These are phyloP conservation scores for Cronartium ribicola DNA, from an alignment of 1,284 basidiomycete genomes.

Conservation along the genomic window DNA sequence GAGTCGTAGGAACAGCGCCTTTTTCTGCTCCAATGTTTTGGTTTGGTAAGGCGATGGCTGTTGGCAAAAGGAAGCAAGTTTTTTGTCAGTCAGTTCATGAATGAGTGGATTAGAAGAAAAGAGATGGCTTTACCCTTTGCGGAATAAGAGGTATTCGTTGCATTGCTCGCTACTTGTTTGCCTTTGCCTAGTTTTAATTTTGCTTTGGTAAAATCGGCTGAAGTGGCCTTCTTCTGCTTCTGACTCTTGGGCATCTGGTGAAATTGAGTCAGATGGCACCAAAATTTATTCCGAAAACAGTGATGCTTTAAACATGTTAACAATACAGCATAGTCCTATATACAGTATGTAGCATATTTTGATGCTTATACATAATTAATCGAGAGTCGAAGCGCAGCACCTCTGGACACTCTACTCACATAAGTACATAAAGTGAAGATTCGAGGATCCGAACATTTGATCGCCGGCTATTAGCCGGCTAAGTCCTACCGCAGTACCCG, in stretches of 20 bases:
- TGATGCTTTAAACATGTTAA: no score
- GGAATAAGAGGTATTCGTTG: constrained; percentile 82
- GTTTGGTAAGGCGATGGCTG: constrained; percentile 82
- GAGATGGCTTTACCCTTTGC: constrained; percentile 37
- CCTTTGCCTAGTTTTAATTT: constrained; percentile 95
- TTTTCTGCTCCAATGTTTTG: constrained; percentile 66
- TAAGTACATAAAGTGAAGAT: no score
- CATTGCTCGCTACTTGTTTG: constrained; percentile 75
- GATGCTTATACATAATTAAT: no score
- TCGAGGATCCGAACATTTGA: no score
- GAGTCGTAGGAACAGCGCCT: constrained; percentile 64
- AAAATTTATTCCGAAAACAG: no score
- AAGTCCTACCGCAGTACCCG: no score
- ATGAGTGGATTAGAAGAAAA: neutral
- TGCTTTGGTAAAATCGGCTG: constrained; percentile 86
- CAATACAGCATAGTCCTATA: no score
- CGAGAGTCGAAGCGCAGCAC: no score
- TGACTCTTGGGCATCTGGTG: constrained; percentile 73
- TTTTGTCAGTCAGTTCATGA: constrained; percentile 37
- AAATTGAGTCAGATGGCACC: no score
- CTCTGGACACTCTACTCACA: no score
- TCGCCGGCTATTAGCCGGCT: no score
- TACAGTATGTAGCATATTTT: no score
- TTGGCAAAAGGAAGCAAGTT: constrained; percentile 33
- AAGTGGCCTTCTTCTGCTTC: constrained; percentile 79